A percentile compares a stretch with the other conserved stretches of the same genome.
Conservation (phyloP, 1,139 yeast species). For the Protomyces arabidopsidicola region DNA sequence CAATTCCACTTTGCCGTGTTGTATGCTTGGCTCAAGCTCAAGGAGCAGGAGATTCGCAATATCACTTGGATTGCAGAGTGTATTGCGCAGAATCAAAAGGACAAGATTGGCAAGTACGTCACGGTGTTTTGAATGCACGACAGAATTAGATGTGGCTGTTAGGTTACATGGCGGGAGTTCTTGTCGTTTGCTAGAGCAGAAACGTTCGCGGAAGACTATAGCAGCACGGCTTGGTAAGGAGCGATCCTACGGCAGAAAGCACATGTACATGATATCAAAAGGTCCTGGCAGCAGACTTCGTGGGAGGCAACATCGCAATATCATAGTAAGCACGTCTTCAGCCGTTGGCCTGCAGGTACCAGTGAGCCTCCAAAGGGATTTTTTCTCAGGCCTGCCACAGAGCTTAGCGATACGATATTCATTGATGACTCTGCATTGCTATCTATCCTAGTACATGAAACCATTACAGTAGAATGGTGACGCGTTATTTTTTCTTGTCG, state of each 20-base stretch:
- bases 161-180: too few relatives aligned
- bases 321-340: too few relatives aligned
- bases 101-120: slow-evolving; percentile 43
- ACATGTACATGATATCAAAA: too few relatives aligned
- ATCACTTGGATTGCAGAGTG: slow-evolving; percentile 99
- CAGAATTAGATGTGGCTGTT: background rate
- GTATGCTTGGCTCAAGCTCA: slow-evolving; percentile 95
- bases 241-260: too few relatives aligned
- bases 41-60: slow-evolving; percentile 94
- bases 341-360: too few relatives aligned
- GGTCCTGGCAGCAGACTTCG: too few relatives aligned
- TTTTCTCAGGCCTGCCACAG: too few relatives aligned
- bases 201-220: too few relatives aligned
- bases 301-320: too few relatives aligned
- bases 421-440: background rate
- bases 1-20: slow-evolving; percentile 74
- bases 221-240: too few relatives aligned
- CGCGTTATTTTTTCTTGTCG: background rate
- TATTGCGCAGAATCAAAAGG: slow-evolving; percentile 49
- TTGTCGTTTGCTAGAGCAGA: too few relatives aligned
- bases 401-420: background rate
- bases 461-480: background rate
- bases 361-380: too few relatives aligned
- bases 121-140: slow-evolving; percentile 38
- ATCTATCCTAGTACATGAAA: background rate